A percentile compares a stretch with the other conserved stretches of the same genome.
These are phyloP conservation scores for Amylocarpus encephaloides DNA, from an alignment of 2,329 filamentous ascomycete genomes.

Conservation along the genomic window DNA sequence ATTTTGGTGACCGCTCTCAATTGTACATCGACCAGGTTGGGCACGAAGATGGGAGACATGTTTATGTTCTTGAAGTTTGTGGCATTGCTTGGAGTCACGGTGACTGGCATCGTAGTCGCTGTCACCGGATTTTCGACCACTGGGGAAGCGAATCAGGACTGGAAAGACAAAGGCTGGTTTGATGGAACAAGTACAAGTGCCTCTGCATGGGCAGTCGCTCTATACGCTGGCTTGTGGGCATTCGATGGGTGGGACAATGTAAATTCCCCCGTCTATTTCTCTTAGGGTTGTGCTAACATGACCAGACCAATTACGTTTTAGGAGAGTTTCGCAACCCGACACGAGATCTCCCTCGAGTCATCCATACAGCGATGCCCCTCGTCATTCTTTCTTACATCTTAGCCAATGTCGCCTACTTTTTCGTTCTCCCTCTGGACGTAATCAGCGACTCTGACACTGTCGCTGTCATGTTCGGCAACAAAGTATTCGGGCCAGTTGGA, in stretches of 20 bases:
- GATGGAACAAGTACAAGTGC: slow-evolving; percentile 72
- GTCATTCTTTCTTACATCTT: slow-evolving; percentile 88
- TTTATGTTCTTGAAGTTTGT: slow-evolving; percentile 98
- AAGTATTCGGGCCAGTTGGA: slow-evolving; percentile 82
- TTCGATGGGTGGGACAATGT: slow-evolving; percentile 99
- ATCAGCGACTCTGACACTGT: slow-evolving; percentile 90
- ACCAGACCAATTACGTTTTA: slow-evolving; percentile 90
- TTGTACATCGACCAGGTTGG: slow-evolving; percentile 82
- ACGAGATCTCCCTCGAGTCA: slow-evolving; percentile 85
- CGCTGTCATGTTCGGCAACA: slow-evolving; percentile 85
- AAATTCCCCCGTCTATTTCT: slow-evolving; percentile 35
- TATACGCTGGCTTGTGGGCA: slow-evolving; percentile 95
- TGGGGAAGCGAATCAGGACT: slow-evolving; percentile 70
- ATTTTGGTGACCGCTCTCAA: slow-evolving; percentile 76
- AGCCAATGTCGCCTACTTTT: slow-evolving; percentile 89
- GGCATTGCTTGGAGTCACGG: slow-evolving; percentile 76
- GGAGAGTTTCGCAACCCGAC: slow-evolving; percentile 91
- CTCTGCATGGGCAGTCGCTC: slow-evolving; percentile 84
- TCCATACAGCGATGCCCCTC: slow-evolving; percentile 92
- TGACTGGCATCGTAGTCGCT: slow-evolving; percentile 85
- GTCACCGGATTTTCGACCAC: slow-evolving; percentile 74
- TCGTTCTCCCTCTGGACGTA: slow-evolving; percentile 74
- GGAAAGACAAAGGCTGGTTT: slow-evolving; percentile 87
- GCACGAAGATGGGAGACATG: slow-evolving; percentile 78
- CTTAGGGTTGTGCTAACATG: slow-evolving; percentile 21